Evolutionary conservation across 2,329 filamentous ascomycete species (phyloP).

Genomic region (Aspergillus fumigatiaffinis): DNA sequence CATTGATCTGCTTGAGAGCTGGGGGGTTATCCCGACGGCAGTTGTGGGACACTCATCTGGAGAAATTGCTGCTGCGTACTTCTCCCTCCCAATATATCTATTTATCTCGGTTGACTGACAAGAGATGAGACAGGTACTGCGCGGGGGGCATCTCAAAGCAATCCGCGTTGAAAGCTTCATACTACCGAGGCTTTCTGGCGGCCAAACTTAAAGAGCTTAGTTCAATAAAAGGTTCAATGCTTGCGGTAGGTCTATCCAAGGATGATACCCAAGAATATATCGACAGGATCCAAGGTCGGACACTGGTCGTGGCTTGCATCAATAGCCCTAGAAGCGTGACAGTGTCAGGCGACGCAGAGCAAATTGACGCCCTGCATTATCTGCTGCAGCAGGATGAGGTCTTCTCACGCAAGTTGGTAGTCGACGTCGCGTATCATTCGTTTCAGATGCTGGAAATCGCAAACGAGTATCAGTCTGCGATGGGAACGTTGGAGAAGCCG

Average conservation of each 20-base stretch:
- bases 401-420: neutral
- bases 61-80: neutral
- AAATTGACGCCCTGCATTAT: neutral
- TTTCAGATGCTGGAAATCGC: neutral
- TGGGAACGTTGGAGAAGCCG: constrained; percentile 37
- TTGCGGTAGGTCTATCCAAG: neutral
- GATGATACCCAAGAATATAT: neutral
- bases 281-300: neutral
- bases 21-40: neutral
- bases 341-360: neutral
- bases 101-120: neutral
- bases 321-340: constrained; percentile 3
- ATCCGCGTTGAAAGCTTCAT: neutral
- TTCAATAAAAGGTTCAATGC: neutral
- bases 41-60: neutral
- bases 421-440: constrained; percentile 2
- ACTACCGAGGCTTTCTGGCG: neutral
- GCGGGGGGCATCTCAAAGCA: neutral
- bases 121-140: neutral
- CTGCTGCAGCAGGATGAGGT: neutral
- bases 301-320: neutral
- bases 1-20: neutral
- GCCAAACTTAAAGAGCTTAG: neutral
- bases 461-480: neutral
- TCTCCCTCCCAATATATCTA: neutral